These are phyloP conservation scores for Penicillium cataractarum DNA, from an alignment of 495 filamentous ascomycete species.

Conservation along the genomic window DNA sequence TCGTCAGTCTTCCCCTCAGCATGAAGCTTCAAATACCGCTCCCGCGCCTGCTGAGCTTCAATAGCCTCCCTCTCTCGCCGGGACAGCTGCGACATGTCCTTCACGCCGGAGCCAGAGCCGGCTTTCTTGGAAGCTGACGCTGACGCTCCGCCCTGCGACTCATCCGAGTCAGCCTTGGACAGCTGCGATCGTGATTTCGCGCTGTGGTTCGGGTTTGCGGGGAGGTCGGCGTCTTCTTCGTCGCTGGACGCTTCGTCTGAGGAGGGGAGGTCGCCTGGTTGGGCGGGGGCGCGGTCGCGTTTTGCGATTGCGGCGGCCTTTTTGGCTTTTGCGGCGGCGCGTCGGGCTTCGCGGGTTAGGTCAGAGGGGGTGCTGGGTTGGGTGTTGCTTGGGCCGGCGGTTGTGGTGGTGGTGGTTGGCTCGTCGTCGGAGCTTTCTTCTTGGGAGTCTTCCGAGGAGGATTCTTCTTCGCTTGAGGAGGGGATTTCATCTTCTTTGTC, in stretches of 20 bases:
- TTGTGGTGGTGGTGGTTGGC: too few relatives aligned
- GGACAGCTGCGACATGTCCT: conserved; percentile 60
- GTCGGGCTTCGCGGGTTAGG: conserved; percentile 84
- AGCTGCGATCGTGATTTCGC: conserved; percentile 67
- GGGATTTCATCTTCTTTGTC: conserved; percentile 49
- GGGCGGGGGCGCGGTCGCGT: conserved; percentile 62
- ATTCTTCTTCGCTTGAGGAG: conserved; percentile 47
- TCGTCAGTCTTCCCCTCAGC: conserved; percentile 97
- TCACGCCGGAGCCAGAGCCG: too few relatives aligned
- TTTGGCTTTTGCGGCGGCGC: conserved; percentile 83
- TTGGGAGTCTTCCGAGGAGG: too few relatives aligned
- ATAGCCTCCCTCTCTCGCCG: conserved; percentile 87
- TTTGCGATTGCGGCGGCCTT: conserved; percentile 86
- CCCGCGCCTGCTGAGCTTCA: conserved; percentile 84
- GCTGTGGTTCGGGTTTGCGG: conserved; percentile 89
- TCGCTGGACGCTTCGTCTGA: conserved; percentile 63
- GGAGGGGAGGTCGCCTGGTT: conserved; percentile 82
- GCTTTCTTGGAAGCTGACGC: conserved; percentile 31
- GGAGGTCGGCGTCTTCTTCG: conserved; percentile 67
- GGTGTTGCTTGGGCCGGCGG: conserved; percentile 38
- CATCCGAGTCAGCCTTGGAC: conserved; percentile 47
- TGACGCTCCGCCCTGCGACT: too few relatives aligned
- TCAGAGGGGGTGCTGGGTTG: conserved; percentile 36
- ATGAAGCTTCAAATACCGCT: conserved; percentile 91
- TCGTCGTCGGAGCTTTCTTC: too few relatives aligned